Conservation (phyloP, 176 grass and related monocot species). For the Zizania latifolia region DNA sequence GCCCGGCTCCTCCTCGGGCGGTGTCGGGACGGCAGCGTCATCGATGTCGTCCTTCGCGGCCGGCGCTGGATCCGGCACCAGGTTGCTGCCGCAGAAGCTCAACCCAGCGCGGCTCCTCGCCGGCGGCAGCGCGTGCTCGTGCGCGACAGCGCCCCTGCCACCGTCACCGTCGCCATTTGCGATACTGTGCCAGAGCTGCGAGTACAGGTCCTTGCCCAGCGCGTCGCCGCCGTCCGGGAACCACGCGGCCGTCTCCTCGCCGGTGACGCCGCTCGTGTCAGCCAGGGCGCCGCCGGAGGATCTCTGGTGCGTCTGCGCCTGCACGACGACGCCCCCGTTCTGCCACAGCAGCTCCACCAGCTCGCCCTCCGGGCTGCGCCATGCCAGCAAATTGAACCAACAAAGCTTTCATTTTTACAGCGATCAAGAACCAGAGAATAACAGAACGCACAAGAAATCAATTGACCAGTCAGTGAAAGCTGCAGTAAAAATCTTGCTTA, state of each 20-base stretch:
- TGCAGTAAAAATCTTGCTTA: constrained; percentile 6
- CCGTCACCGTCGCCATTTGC: constrained; percentile 4
- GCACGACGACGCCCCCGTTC: constrained; percentile 58
- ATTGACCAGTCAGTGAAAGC: background rate
- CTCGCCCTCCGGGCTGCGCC: constrained; percentile 50
- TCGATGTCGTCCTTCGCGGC: constrained; percentile 16
- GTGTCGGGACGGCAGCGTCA: background rate
- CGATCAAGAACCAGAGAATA: background rate
- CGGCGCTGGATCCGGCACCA: background rate
- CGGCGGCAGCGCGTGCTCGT: background rate
- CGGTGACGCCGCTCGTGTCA: constrained; percentile 36
- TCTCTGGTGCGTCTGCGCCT: constrained; percentile 31
- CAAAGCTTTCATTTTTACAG: background rate
- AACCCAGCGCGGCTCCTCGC: constrained; percentile 24
- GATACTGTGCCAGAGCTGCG: constrained; percentile 63
- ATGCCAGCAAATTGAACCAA: background rate
- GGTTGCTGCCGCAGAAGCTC: constrained; percentile 57
- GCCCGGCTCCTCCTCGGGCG: background rate
- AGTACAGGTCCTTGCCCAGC: constrained; percentile 54
- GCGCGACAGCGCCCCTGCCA: background rate
- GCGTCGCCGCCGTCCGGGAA: constrained; percentile 33
- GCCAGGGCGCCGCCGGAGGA: background rate
- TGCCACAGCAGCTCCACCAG: constrained; percentile 83
- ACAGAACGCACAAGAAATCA: background rate
- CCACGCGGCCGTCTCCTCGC: constrained; percentile 38